A percentile compares a stretch with the other conserved stretches of the same genome.
Conservation (phyloP, 345 rosid genomes). For the Schrenkiella parvula region DNA sequence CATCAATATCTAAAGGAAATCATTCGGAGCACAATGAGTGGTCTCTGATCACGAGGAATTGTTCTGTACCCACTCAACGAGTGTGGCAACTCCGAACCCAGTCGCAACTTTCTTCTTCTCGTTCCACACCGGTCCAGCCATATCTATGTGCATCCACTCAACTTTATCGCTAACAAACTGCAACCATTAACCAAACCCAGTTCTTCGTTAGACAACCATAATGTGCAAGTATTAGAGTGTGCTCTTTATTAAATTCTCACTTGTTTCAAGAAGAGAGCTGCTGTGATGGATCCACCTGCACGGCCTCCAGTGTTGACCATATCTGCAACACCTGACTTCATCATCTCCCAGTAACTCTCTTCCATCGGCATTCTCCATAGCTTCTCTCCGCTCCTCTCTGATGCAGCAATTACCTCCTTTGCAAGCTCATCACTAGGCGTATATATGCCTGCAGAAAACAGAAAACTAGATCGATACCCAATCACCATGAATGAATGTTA, state of each 20-base stretch:
- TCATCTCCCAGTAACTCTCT: conserved; percentile 95
- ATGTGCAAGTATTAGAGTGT: not conserved
- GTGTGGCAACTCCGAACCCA: conserved; percentile 81
- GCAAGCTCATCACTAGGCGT: conserved; percentile 87
- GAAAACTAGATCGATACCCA: not conserved
- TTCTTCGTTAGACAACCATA: conserved; percentile 9
- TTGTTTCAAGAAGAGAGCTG: conserved; percentile 93
- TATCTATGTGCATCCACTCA: conserved; percentile 98
- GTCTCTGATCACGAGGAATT: conserved; percentile 4
- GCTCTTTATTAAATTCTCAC: conserved; percentile 34
- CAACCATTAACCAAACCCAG: conserved; percentile 24
- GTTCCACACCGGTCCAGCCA: conserved; percentile 92
- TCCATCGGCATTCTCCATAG: conserved; percentile 98
- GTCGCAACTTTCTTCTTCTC: conserved; percentile 81
- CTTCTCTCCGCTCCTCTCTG: conserved; percentile 83
- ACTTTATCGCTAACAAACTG: conserved; percentile 87
- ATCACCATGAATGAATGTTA: not conserved
- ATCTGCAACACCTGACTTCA: conserved; percentile 95
- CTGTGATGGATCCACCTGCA: conserved; percentile 83
- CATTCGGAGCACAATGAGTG: not conserved
- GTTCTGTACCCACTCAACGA: conserved; percentile 79
- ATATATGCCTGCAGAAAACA: conserved; percentile 53
- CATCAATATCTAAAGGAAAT: no score
- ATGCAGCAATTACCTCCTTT: conserved; percentile 72
- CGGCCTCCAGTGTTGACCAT: conserved; percentile 92